phyloP scores from a whole-genome alignment of 1,284 basidiomycete species.

The Fomitiporia mediterranea region DNA sequence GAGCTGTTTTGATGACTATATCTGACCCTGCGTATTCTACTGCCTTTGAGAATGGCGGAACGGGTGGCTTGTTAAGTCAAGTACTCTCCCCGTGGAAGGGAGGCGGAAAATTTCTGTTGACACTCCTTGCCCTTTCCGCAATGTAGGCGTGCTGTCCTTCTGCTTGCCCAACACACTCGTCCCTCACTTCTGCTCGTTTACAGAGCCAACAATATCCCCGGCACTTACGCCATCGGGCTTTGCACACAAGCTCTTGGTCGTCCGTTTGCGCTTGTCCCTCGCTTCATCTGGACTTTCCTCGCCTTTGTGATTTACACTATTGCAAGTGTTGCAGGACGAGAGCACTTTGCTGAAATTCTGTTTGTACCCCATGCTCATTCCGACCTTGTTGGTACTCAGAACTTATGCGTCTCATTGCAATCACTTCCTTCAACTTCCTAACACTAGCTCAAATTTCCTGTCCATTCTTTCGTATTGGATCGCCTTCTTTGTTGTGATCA shows the following conservation, averaged over 20 bases:
- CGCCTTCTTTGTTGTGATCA: slow-evolving; percentile 54
- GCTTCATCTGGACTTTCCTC: slow-evolving; percentile 55
- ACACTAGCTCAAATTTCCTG: slow-evolving; percentile 38
- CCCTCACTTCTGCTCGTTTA: neutral
- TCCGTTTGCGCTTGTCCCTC: slow-evolving; percentile 50
- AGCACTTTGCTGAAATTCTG: slow-evolving; percentile 56
- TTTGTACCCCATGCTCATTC: neutral
- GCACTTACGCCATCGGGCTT: slow-evolving; percentile 54
- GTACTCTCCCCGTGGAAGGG: slow-evolving; percentile 44
- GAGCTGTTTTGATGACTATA: slow-evolving; percentile 53
- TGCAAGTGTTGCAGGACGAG: slow-evolving; percentile 56
- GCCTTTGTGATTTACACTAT: slow-evolving; percentile 54
- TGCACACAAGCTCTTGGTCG: slow-evolving; percentile 53
- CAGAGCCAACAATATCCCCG: slow-evolving; percentile 56
- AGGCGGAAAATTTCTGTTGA: slow-evolving; percentile 58
- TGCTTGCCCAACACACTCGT: neutral
- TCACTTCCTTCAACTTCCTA: neutral
- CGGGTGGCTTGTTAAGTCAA: slow-evolving; percentile 43
- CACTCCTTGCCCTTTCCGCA: slow-evolving; percentile 52
- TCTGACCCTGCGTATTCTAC: slow-evolving; percentile 45
- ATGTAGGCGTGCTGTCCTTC: slow-evolving; percentile 31
- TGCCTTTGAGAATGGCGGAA: slow-evolving; percentile 44
- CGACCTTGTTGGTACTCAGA: neutral
- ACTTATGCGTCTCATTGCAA: neutral
- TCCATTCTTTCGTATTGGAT: slow-evolving; percentile 61